Base-by-base conservation (phyloP, 2,329 filamentous ascomycete genomes). In the Cercospora canescens region DNA sequence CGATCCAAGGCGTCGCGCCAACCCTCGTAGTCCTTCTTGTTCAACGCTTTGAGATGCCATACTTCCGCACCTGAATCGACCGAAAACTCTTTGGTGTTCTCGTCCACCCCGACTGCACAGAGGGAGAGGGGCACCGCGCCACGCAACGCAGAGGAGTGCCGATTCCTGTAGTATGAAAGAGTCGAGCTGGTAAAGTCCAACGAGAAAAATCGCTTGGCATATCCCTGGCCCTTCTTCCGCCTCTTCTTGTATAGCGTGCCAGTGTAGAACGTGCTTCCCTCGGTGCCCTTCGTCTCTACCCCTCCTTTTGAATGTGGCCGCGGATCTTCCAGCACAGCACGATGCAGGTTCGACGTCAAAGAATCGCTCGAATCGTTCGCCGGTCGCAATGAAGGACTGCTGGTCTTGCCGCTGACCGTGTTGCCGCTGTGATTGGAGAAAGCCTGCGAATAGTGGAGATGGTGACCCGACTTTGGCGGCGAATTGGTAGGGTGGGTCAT, bases 31-130 rank as follows among this genome's bases (percentile, higher is more conserved):
- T 98, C 94, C 70, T 90, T 91, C 58, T 88, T 87, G 72, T 92
- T 96, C 58, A 86, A 87, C 3, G 95, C 93, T 73, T 89, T 90
- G 32, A 99, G 83, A 80, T 98, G 95, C 95, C 95, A 99, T 28
- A 99, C 89, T 79, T 99, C 95, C 2, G 95, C 94, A 1, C 95
- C 95, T 0, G 95, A 98, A 77, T 99, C 95, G 64, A 99, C 95
- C 48, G 91, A 96, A 61, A 99, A 97, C 78, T 98, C 94, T 69
- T 93, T 87, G 39, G 91, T 88, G 74, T 91, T 88, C 77, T 95
- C 92, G 76, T 97, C 94, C 7, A 93, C 93, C 3, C 94, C 92
- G 66, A 99, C 91, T 4, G 93, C 95, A 16, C 95, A 95, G 60
- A 99, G 82, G 28, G 93, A 95, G 8, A 99, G 84, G 0, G 95